Evolutionary conservation across 2,329 filamentous ascomycete species (phyloP).

Genomic region (Dactylellina cionopaga): DNA sequence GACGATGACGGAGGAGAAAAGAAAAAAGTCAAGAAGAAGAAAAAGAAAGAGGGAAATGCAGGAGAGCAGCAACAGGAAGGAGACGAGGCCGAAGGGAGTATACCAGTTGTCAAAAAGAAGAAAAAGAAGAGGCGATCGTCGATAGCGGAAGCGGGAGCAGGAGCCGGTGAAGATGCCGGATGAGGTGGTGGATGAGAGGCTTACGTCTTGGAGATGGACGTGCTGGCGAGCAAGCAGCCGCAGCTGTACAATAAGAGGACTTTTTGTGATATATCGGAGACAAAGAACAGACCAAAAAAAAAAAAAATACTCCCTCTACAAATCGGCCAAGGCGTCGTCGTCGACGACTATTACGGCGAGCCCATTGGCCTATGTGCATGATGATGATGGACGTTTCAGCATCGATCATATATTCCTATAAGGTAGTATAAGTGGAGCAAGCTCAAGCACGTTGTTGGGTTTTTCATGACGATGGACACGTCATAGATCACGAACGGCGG

Average conservation of each 20-base stretch:
- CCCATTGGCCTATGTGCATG: no score
- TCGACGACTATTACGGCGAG: no score
- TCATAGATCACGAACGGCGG: constrained; percentile 44
- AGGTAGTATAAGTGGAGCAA: constrained; percentile 21
- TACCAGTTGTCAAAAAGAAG: constrained; percentile 64
- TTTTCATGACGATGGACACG: constrained; percentile 33
- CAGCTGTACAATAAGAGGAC: constrained; percentile 32
- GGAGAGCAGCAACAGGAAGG: constrained; percentile 3
- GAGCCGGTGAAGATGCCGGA: constrained; percentile 52
- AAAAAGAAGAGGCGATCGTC: constrained; percentile 62
- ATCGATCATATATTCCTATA: constrained; percentile 17
- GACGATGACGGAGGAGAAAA: constrained; percentile 16
- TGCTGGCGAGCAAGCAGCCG: constrained; percentile 22
- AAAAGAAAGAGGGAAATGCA: constrained; percentile 32
- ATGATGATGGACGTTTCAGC: constrained; percentile 30
- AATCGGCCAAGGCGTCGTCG: constrained; percentile 10
- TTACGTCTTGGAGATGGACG: constrained; percentile 17
- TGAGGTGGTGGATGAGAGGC: constrained; percentile 48
- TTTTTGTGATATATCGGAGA: constrained; percentile 28
- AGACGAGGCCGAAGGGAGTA: constrained; percentile 54
- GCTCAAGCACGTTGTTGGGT: background rate
- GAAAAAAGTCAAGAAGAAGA: constrained; percentile 41
- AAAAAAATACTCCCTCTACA: constrained; percentile 12
- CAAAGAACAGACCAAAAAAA: background rate
- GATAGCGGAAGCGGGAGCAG: constrained; percentile 55